These are phyloP conservation scores for Hebeloma cylindrosporum DNA, from an alignment of 768 basidiomycete species.

Conservation along the genomic window DNA sequence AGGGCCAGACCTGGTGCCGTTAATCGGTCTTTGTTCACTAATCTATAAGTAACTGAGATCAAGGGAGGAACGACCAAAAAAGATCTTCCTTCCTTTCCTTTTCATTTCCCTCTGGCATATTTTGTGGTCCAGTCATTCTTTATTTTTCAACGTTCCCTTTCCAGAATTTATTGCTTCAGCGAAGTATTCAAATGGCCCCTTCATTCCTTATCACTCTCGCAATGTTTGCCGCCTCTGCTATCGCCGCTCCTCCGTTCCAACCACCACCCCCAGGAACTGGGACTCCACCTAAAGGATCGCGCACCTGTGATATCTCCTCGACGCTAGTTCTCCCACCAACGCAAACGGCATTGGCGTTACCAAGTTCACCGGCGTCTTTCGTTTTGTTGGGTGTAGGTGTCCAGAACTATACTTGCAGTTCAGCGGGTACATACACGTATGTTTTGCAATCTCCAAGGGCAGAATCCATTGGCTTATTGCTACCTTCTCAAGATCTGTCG, in stretches of 20 bases:
- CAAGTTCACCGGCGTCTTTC: slow-evolving; percentile 34
- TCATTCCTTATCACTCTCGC: slow-evolving; percentile 17
- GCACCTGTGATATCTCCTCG: slow-evolving; percentile 27
- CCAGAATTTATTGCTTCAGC: neutral
- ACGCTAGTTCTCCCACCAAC: slow-evolving; percentile 27
- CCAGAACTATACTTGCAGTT: slow-evolving; percentile 56
- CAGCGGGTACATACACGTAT: slow-evolving; percentile 44
- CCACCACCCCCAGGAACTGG: slow-evolving; percentile 10
- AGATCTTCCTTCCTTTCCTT: neutral
- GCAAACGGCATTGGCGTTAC: slow-evolving; percentile 35
- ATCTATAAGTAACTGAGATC: neutral
- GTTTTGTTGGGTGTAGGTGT: slow-evolving; percentile 48
- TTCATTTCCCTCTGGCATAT: neutral
- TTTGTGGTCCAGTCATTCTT: neutral
- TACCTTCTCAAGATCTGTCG: slow-evolving; percentile 35
- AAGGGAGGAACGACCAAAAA: neutral
- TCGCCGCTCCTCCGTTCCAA: slow-evolving; percentile 18
- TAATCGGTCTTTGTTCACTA: neutral
- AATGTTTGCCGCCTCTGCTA: slow-evolving; percentile 15
- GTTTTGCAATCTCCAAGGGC: slow-evolving; percentile 18
- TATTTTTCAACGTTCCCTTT: neutral
- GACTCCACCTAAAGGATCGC: slow-evolving; percentile 7
- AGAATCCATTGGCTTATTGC: too few relatives aligned
- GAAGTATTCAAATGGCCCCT: slow-evolving; percentile 11
- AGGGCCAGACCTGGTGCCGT: neutral